A percentile compares a stretch with the other conserved stretches of the same genome.
These are phyloP conservation scores for Cyclotella kingstonii DNA, from an alignment of 108 stramenopile species.

Conservation along the genomic window DNA sequence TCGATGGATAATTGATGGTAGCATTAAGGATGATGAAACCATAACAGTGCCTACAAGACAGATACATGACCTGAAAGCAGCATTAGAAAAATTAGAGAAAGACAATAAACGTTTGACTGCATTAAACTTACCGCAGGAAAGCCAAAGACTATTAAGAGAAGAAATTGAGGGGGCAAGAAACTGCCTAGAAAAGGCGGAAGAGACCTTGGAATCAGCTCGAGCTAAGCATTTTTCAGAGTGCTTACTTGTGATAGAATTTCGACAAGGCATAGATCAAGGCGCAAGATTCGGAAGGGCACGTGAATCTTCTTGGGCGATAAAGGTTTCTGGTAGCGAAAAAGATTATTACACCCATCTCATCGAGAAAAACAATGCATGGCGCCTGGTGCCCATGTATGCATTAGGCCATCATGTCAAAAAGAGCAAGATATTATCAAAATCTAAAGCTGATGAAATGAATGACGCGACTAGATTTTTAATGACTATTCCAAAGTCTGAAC, in stretches of 20 bases:
- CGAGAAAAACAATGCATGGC: conserved; percentile 15
- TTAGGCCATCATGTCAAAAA: neutral
- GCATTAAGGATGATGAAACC: neutral
- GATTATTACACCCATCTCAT: conserved; percentile 26
- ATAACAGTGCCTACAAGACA: conserved; percentile 8
- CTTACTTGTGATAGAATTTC: neutral
- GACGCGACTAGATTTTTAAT: too few relatives aligned
- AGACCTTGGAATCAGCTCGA: conserved; percentile 4
- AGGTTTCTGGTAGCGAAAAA: conserved; percentile 1
- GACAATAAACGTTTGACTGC: conserved; percentile 4
- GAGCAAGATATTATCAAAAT: neutral
- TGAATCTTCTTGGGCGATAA: conserved; percentile 1
- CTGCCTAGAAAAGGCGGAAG: neutral
- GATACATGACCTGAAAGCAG: conserved; percentile 3
- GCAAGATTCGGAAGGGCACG: neutral
- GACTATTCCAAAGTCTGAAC: neutral
- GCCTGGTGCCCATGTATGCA: conserved; percentile 21
- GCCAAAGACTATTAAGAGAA: neutral
- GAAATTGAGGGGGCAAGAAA: neutral
- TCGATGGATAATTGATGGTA: conserved; percentile 20
- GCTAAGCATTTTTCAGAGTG: conserved; percentile 17
- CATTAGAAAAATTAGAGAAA: conserved; percentile 9
- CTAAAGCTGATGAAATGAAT: neutral
- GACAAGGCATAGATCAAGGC: neutral
- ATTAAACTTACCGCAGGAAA: conserved; percentile 1